Evolutionary conservation across 495 filamentous ascomycete species (phyloP), one percentile per base, ranked within the genome.

Genomic region (Xylaria palmicola): DNA sequence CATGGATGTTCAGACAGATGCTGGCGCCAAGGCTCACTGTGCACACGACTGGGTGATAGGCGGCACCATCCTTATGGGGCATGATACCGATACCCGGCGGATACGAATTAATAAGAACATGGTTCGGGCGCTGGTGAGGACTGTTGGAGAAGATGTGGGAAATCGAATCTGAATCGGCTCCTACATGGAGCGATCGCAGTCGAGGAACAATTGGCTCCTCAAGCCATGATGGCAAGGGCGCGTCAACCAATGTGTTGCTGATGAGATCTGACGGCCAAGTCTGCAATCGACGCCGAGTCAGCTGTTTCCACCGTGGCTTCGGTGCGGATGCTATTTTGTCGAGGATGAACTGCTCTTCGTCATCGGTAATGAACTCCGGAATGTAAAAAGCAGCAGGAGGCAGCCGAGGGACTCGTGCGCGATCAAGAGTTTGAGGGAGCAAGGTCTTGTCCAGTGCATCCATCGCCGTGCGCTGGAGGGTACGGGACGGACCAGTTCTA

Each of bases 61-160:
- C 92, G 1, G 81, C 71, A 0, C 94, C 94, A 68, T 98, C 94
- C 75, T 98, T 93, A 69, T 98, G 94, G 54, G 93, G 86, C 90
- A 97, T 93, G 62, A 98, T 98, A 6, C 94, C 94, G 64, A 96
- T 88, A 1, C 90, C 91, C 0, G 90, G 86, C 1, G 73, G 75
- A 73, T 98, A 98, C 74, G 97, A 92, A 67, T 98, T 98, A 40
- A 98, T 83, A 17, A 98, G 80, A 47, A 94, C 89, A 77, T 98
- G 94, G 62, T 98, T 98, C 30, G 93, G 92, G 3, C 73, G 78
- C 9, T 74, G 60, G 65, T 97, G 93, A 26, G 93, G 90, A 24
- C 91, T 84, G 19, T 81, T 67, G 3, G 73, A 68, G 73, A 97
- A 97, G 22, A 96, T 79, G 48, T 78, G 66, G 19, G 65, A 55